Percentiles rank a stretch among this genome's conserved stretches.
Conservation (phyloP, 2,329 filamentous ascomycete genomes). For the Sphaerulina vaccinii region DNA sequence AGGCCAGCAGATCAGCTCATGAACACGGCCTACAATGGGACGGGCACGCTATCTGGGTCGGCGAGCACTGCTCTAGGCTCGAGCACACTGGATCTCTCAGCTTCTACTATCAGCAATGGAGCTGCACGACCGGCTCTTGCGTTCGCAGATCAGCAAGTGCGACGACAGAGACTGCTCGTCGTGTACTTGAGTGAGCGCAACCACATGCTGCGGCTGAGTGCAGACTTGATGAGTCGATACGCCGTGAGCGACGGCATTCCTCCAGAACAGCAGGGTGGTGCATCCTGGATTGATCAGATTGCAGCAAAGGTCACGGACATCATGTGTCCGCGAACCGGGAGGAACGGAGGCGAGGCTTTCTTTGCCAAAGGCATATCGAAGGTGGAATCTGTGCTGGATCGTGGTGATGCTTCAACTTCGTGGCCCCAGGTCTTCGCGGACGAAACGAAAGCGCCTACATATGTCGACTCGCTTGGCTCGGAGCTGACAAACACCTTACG, state of each 20-base stretch:
- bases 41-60: constrained; percentile 6
- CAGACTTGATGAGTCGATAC: constrained; percentile 25
- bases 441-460: constrained; percentile 48
- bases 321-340: constrained; percentile 18
- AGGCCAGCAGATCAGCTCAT: constrained; percentile 71
- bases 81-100: constrained; percentile 22
- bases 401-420: constrained; percentile 37
- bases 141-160: constrained; percentile 32
- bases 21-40: constrained; percentile 37
- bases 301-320: constrained; percentile 21
- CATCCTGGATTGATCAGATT: constrained; percentile 28
- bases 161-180: constrained; percentile 28
- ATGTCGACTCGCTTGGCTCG: constrained; percentile 62
- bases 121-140: constrained; percentile 18
- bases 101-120: constrained; percentile 11
- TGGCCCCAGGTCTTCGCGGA: constrained; percentile 27
- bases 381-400: constrained; percentile 18
- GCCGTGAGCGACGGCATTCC: constrained; percentile 23
- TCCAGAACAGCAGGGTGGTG: constrained; percentile 11
- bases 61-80: constrained; percentile 16
- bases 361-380: constrained; percentile 25
- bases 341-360: constrained; percentile 18
- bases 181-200: constrained; percentile 32
- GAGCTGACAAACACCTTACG: constrained; percentile 65
- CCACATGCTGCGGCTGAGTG: constrained; percentile 25